Percentiles rank a stretch among this genome's conserved stretches.
Evolutionary conservation across 1,284 basidiomycete genomes (phyloP).

Genomic region (Inonotus obliquus): DNA sequence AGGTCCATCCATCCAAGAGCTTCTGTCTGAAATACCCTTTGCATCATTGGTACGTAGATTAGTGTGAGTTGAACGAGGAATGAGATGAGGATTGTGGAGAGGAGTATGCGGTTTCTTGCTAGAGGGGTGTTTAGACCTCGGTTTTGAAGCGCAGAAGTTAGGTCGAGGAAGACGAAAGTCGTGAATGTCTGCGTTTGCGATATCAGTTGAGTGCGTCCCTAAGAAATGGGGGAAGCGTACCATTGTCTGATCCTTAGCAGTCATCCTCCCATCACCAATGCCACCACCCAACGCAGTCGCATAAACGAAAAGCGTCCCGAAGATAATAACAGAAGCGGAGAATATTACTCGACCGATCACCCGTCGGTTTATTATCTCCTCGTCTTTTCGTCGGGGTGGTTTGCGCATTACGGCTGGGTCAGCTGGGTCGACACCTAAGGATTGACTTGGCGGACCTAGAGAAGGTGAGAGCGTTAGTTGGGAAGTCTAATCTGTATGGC

Average conservation of each 20-base stretch:
- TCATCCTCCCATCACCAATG: slow-evolving; percentile 72
- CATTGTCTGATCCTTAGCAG: slow-evolving; percentile 90
- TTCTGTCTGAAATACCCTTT: slow-evolving; percentile 91
- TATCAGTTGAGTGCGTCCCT: neutral
- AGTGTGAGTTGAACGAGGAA: slow-evolving; percentile 80
- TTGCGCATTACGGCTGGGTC: slow-evolving; percentile 86
- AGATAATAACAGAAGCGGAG: slow-evolving; percentile 86
- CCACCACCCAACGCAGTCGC: slow-evolving; percentile 77
- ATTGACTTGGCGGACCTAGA: slow-evolving; percentile 89
- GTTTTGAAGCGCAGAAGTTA: slow-evolving; percentile 92
- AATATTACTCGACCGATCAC: slow-evolving; percentile 82
- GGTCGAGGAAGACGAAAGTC: slow-evolving; percentile 94
- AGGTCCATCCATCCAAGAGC: slow-evolving; percentile 71
- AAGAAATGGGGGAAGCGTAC: slow-evolving; percentile 38
- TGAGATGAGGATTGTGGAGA: slow-evolving; percentile 82
- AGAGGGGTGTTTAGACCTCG: slow-evolving; percentile 81
- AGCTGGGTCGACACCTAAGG: slow-evolving; percentile 94
- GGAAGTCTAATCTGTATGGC: neutral
- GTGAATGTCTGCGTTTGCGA: slow-evolving; percentile 76
- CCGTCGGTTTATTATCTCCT: slow-evolving; percentile 75
- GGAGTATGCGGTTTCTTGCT: slow-evolving; percentile 83
- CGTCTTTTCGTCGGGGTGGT: slow-evolving; percentile 86
- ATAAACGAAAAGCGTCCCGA: slow-evolving; percentile 88
- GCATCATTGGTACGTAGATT: slow-evolving; percentile 89
- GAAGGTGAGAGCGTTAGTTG: neutral